Base-by-base conservation (phyloP, 2,329 filamentous ascomycete species). In the Thielaviopsis euricoi region DNA sequence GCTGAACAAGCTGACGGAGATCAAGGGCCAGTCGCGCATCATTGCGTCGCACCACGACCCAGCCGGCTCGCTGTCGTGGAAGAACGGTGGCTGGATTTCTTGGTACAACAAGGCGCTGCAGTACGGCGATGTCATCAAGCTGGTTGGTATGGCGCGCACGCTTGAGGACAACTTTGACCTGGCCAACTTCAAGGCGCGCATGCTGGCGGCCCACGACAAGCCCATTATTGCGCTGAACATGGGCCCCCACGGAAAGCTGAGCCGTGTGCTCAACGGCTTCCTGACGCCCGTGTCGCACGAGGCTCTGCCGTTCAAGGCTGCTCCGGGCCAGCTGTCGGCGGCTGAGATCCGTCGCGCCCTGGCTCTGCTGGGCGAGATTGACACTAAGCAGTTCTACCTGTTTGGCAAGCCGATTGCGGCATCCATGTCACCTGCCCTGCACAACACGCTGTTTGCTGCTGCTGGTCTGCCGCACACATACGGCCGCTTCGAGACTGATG, bases 41-140 rank as follows among this genome's bases (percentile, higher is more conserved):
- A 95, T 98, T 64, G 89, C 91, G 9, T 98, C 93, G 0, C 91
- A 98, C 68, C 93, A 98, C 68, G 93, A 98, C 67, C 87, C 89
- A 0, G 73, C 79, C 58, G 85, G 85, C 9, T 75, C 77, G 22
- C 74, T 97, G 19, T 91, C 87, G 1, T 98, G 93, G 93, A 83
- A 77, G 62, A 90, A 94, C 64, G 89, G 87, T n/a, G 88, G 87
- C 0, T 98, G 93, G 91, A 83, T 93, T 58, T 79, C 84, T 26
- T 85, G 83, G 71, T 97, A 95, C 75, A 96, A 96, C 71, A 83
- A 82, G 66, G 91, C 91, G 17, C 74, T 96, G 15, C 86, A 94
- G 67, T 87, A 88, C 65, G 93, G 91, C 53, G 89, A 97, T 66
- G 77, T 97, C 59, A 89, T 98, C 73, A 98, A 98, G 73, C 82